Conservation (phyloP, 2,329 filamentous ascomycete species). For the Fusarium tricinctum region DNA sequence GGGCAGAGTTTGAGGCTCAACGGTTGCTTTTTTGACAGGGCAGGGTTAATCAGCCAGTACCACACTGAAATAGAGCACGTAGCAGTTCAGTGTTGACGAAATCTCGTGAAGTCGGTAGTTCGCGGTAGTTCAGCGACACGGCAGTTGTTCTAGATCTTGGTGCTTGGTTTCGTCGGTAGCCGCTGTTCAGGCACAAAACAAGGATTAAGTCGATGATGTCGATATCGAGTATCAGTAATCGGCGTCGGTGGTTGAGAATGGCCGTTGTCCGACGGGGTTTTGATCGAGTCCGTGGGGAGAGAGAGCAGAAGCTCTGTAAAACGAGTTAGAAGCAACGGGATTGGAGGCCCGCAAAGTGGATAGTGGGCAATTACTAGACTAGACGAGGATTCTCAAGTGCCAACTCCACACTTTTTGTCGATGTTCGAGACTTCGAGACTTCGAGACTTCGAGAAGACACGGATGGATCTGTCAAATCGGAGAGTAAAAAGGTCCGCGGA, state of each 20-base stretch:
- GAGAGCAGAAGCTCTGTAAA: not conserved
- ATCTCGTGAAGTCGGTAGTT: constrained; percentile 1
- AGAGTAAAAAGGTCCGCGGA: constrained; percentile 25
- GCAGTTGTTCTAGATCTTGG: constrained; percentile 24
- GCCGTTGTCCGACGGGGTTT: constrained; percentile 36
- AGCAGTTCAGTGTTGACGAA: constrained; percentile 2
- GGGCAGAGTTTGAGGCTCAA: constrained; percentile 32
- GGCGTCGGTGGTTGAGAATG: constrained; percentile 30
- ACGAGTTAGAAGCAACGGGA: constrained; percentile 13
- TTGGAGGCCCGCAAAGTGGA: constrained; percentile 10
- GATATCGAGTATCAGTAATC: constrained; percentile 5
- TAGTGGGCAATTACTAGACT: constrained; percentile 2
- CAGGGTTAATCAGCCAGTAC: not conserved
- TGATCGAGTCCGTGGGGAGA: constrained; percentile 10
- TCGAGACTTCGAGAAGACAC: constrained; percentile 28
- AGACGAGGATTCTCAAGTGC: constrained; percentile 7
- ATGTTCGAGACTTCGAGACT: constrained; percentile 17
- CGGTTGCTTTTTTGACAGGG: constrained; percentile 1
- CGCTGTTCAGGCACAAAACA: constrained; percentile 28
- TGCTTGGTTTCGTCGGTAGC: constrained; percentile 2
- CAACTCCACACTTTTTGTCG: constrained; percentile 23
- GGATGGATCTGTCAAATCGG: not conserved
- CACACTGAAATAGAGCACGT: constrained; percentile 3
- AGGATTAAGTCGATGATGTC: constrained; percentile 34
- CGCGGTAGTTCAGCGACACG: constrained; percentile 21